Base-by-base conservation (phyloP, 2,329 filamentous ascomycete species). In the Pestalotiopsis sp. region DNA sequence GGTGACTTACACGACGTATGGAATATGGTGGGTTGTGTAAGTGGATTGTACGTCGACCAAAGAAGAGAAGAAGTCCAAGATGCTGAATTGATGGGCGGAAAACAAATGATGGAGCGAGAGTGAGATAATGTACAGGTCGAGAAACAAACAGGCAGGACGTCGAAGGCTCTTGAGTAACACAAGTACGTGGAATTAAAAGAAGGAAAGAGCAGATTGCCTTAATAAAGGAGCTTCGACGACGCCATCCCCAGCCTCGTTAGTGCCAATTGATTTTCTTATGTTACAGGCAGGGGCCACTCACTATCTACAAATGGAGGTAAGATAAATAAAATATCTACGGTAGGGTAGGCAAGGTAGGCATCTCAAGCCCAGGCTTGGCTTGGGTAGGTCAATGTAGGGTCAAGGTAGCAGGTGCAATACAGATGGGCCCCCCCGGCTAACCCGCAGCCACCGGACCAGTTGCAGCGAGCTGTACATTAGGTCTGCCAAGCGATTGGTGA, bases 231-330 rank as follows among this genome's bases (percentile, higher is more conserved):
- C 31, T 41, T 67, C 59, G 31, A 31, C 38, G 59, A 62, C 65
- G 65, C 65, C 59, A 67, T 67, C 57, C 45, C 65, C 59, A 57
- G 59, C 65, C 25, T 62, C 65, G 25, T 49, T 67, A 67, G 65
- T 57, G 65, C 65, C 64, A 59, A 14, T 60, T 25, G 64, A 59
- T n/a, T 36, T 52, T 17, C 45, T 60, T 39, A 59, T 59, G 52
- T 23, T 41, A 12, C 39, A 9, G 20, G 55, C 52, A 66, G 64
- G 55, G 52, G 31, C 41, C 23, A n/a, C 11, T 52, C n/a, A 23
- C 45, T 52, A 23, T 38, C 57, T 38, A 17, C 31, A 36, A 36
- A 36, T 36, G 31, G 31, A 36, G 31, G 31, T 9, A 36, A 36
- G 7, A 36, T 36, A 36, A 36, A 36, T 36, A 36, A 9, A 36